Evolutionary conservation across 192 early-diverging fungal genomes (phyloP), one percentile per base, ranked within the genome.

Genomic region (Coemansia sp.): DNA sequence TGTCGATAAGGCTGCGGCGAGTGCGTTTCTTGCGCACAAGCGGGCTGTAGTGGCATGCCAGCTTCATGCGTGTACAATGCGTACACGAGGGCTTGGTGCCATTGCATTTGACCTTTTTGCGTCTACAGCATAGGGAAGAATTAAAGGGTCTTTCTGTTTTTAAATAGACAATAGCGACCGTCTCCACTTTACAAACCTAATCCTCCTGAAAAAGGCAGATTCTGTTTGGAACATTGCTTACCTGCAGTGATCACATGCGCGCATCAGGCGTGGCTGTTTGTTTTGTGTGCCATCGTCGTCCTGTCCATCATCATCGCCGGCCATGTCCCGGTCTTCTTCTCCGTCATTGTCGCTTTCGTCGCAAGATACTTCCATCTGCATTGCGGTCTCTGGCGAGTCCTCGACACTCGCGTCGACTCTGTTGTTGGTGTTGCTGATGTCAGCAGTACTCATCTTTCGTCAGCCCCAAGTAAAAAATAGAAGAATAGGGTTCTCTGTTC

Each of bases 31-130:
- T 77, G 69, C 84, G 84, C 40, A 81, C 84, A 32, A 81, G 67
- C 37, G 79, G 79, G 54, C 84, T 85, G 72, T 85, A 85, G 76
- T 85, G 76, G 68, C 84, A 85, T 11, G 58, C 63, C 7, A 81
- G 79, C 70, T 78, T 71, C 77, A 81, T 81, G 15, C 84, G 75
- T 52, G 70, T 68, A 61, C 84, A 85, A 72, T 81, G 79, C 53
- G 72, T 62, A 70, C 84, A 85, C 52, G 64, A 65, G 9, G 84
- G 84, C 76, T 77, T 81, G 54, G 67, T 63, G 52, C 83, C 83
- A 62, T 80, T 81, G 70, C 83, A 85, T 64, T 81, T 81, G 64
- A 85, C 72, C 67, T 85, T 85, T 58, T 85, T 85, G 61, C 76
- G 77, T 56, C 72, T 68, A 74, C 38, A 59, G 26, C 37, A 13